Evolutionary conservation across 1,284 basidiomycete genomes (phyloP), one percentile per base, ranked within the genome.

Genomic region (Tetrapyrgos nigripes): DNA sequence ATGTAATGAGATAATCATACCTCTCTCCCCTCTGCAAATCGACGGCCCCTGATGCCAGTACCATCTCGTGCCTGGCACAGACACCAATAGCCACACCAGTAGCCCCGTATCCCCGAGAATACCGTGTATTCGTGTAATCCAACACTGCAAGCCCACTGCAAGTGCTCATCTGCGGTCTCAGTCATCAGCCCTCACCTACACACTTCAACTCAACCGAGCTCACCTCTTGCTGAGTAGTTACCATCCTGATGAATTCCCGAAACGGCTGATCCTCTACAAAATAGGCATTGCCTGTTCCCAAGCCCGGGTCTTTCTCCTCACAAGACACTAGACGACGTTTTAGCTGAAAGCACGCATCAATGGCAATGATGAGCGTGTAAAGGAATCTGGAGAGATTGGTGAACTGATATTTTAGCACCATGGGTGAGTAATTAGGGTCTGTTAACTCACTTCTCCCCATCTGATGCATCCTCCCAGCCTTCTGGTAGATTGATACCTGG

Each of bases 71-170:
- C 19, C 37, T 40, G 4, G 37, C 60, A 50, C 71, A 72, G 8
- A 59, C 45, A 1, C 53, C 43, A 2, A 57, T 50, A 0, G 65
- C 68, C 2, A 69, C 63, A 10, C 70, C 68, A 1, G 68, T 70
- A 0, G 65, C 40, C 1, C 33, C 44, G 11, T 62, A 61, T 2
- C 65, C 67, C 9, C 48, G 40, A 1, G 40, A 43, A 37, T 24
- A 47, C 24, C 45, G 9, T 9, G 50, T 31, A 17, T 59, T 54
- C 11, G 47, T 45, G 19, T 56, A 47, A 5, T 54, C 53, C 3
- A 59, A 35, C 4, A 49, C 54, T 3, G 52, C 27, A 11, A 58
- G 40, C 1, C 56, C 56, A 3, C 24, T 23, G 35, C 55, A 52
- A 1, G 49, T 45, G 21, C 43, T 33, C 46, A 61, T 54, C 51